Conservation (phyloP, 352 stramenopile species). For the Blastocystis sp. region DNA sequence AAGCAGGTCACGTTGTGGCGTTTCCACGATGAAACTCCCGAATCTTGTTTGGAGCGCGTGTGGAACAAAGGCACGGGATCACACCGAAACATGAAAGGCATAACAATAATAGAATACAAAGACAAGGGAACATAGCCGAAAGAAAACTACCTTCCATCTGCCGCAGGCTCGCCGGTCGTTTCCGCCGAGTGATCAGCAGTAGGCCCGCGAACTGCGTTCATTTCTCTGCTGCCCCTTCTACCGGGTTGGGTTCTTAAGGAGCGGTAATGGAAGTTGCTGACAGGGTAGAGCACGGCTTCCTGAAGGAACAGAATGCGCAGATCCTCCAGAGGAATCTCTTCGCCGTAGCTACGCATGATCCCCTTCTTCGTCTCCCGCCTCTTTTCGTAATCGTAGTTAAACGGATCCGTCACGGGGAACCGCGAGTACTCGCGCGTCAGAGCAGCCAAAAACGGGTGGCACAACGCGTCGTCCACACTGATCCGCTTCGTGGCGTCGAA, state of each 20-base stretch:
- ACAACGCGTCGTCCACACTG: constrained; percentile 78
- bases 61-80: too few relatives aligned
- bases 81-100: neutral
- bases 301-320: constrained; percentile 26
- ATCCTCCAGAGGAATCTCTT: constrained; percentile 35
- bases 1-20: too few relatives aligned
- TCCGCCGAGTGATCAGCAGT: neutral
- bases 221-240: neutral
- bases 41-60: too few relatives aligned
- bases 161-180: neutral
- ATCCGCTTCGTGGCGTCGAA: constrained; percentile 91
- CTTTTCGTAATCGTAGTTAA: constrained; percentile 29
- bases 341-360: constrained; percentile 13
- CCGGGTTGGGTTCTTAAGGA: neutral
- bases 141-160: neutral
- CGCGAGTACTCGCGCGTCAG: constrained; percentile 23
- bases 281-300: constrained; percentile 11
- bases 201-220: neutral
- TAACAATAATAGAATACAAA: neutral
- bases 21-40: too few relatives aligned
- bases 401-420: constrained; percentile 24
- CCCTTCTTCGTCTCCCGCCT: neutral
- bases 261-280: neutral
- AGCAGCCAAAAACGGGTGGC: constrained; percentile 37
- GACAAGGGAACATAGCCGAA: neutral